Evolutionary conservation across 1,139 yeast genomes (phyloP).

Genomic region (Komagataea norvegica): DNA sequence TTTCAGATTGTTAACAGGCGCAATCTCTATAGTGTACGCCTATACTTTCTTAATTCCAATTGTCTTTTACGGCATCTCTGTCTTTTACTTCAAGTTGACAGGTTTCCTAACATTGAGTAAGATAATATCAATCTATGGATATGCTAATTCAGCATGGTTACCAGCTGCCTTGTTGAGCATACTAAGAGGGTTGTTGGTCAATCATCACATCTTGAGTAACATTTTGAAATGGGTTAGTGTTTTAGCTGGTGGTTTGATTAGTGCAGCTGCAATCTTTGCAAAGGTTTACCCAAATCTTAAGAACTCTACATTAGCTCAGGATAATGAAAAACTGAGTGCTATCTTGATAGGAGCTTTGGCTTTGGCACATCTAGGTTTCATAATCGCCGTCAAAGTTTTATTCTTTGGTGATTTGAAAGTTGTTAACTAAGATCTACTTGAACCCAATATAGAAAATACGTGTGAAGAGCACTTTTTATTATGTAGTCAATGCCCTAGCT

Average conservation of each 20-base stretch:
- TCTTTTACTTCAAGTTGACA: conserved; percentile 33
- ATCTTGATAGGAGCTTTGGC: conserved; percentile 15
- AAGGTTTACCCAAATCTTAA: conserved; percentile 22
- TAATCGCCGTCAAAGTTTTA: conserved; percentile 26
- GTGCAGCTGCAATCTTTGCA: conserved; percentile 22
- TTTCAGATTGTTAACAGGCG: conserved; percentile 59
- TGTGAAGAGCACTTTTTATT: no score
- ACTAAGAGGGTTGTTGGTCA: conserved; percentile 26
- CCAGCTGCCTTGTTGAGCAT: conserved; percentile 63
- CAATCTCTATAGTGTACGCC: conserved; percentile 65
- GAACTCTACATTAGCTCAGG: conserved; percentile 15
- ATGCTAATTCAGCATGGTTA: conserved; percentile 73
- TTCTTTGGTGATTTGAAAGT: conserved; percentile 28
- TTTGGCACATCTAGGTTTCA: conserved; percentile 24
- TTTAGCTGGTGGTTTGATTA: conserved; percentile 22
- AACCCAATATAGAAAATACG: no score
- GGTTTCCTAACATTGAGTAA: conserved; percentile 22
- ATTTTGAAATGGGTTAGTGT: conserved; percentile 26
- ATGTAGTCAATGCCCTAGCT: no score
- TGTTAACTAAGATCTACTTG: conserved; percentile 17
- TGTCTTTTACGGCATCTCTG: conserved; percentile 42
- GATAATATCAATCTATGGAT: conserved; percentile 63
- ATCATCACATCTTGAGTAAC: conserved; percentile 18
- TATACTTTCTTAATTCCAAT: conserved; percentile 64
- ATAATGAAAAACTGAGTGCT: conserved; percentile 17